Base-by-base conservation (phyloP, 1,139 yeast species). In the Sugiyamaella novakii region DNA sequence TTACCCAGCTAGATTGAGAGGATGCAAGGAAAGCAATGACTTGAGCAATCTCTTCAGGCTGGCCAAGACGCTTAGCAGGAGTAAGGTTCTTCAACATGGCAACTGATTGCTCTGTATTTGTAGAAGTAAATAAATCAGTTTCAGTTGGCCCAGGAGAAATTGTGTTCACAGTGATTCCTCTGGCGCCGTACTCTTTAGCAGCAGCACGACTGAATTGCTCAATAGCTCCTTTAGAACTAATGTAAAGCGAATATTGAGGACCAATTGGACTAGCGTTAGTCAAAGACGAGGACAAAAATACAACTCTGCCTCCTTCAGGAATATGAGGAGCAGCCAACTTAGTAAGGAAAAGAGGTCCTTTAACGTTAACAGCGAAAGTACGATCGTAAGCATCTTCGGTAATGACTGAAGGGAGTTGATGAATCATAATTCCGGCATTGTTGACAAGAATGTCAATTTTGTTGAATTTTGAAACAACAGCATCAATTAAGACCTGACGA, bases 41-140 rank as follows among this genome's bases (percentile, higher is more conserved):
- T 7, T 57, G 54, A 12, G 64, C 65, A 37, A 63, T 59, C 28
- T 63, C 66, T 10, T 55, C 54, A 6, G 63, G 60, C n/a, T 49
- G 44, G 4, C 64, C 66, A 15, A 61, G 54, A 22, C 62, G 49
- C 22, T 52, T 47, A 3, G 54, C 51, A 21, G 64, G 60, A 10
- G 59, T 53, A 10, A 52, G 43, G 7, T 37, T 31, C 10, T 41
- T 39, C 14, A 52, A 37, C 43, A 54, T 52, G 18, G 41, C 47
- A 25, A 46, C 41, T 12, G 52, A 21, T 27, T 54, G 54, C 24
- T 54, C 55, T 21, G 46, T 46, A 28, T 53, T 54, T 15, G 42
- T 31, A n/a, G 31, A 30, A 19, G 36, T 14, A 35, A 54, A 55
- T 46, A 57, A 43, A 3, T 57, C 60, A 7, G 60, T 57, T n/a